Base-by-base conservation (phyloP, 1,284 basidiomycete genomes). In the Porogramme epimiltina region DNA sequence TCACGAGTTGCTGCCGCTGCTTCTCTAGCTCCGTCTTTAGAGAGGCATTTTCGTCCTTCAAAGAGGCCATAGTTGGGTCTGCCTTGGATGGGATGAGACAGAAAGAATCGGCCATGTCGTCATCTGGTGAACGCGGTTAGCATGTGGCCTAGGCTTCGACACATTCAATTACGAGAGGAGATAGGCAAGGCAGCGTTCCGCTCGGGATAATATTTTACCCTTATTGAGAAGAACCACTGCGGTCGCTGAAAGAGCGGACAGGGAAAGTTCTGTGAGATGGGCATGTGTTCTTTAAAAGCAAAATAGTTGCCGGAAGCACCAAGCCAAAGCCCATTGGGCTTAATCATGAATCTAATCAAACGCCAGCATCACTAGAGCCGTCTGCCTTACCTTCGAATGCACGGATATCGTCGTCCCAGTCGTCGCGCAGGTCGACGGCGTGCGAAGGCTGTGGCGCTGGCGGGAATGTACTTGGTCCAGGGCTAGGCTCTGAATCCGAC, bases 91-190 rank as follows among this genome's bases (percentile, higher is more conserved):
- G 85, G 42, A 91, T 79, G 31, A 91, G 66, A 58, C 78, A 88
- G 64, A 91, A 91, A 0, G 89, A 90, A 60, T 88, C 89, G 0
- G 86, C 85, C 55, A 89, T 76, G 37, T 89, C 84, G 56, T 85
- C 83, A 34, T 70, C 70, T 72, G 34, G 5, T 37, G 16, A 41
- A 31, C 16, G n/a, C n/a, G 9, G n/a, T 18, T 6, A 37, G 34
- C n/a, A 37, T 10, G n/a, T n/a, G 34, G 8, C 9, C 34, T 9
- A 9, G 16, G 13, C n/a, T n/a, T 18, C 6, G 34, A 16, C 18
- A 24, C 19, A 22, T 20, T 39, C 4, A 2, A 22, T 9, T 23
- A 22, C 11, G 25, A 2, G 16, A 24, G 22, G n/a, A 13, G 37
- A 24, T 45, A 2, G 38, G 37, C 26, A 22, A 2, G 6, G 3